Evolutionary conservation across 2,329 filamentous ascomycete genomes (phyloP).

Genomic region (Chaetomium olivaceum): DNA sequence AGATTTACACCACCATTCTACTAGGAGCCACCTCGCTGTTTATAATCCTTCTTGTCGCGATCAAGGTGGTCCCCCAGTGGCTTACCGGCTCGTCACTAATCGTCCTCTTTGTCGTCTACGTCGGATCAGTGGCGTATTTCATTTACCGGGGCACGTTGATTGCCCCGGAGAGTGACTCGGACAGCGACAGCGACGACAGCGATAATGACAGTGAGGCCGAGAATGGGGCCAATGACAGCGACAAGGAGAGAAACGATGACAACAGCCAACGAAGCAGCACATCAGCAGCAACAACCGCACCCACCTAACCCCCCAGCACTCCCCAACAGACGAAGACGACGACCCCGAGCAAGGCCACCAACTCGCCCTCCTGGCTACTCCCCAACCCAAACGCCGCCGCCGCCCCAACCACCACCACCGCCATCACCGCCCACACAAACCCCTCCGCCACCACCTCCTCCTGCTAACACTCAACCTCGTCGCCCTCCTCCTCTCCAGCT

Average conservation of each 20-base stretch:
- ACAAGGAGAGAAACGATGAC: neutral
- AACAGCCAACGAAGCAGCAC: neutral
- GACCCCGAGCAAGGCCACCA: neutral
- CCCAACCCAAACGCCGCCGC: neutral
- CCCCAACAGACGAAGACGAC: neutral
- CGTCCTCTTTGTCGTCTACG: constrained; percentile 46
- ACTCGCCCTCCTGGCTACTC: neutral
- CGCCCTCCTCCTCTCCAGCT: constrained; percentile 48
- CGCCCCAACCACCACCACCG: no score
- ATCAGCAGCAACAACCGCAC: neutral
- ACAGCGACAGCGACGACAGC: constrained; percentile 32
- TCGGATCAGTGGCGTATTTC: constrained; percentile 46
- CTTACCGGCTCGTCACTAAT: constrained; percentile 44
- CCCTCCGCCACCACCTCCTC: constrained; percentile 27
- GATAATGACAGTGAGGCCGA: neutral
- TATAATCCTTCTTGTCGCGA: constrained; percentile 37
- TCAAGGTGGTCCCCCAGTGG: constrained; percentile 38
- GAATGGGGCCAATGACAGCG: neutral
- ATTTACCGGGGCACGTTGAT: constrained; percentile 47
- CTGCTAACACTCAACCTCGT: constrained; percentile 47
- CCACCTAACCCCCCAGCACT: neutral
- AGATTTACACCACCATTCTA: constrained; percentile 47
- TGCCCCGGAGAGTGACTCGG: constrained; percentile 46
- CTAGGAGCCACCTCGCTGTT: constrained; percentile 46
- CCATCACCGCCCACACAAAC: constrained; percentile 13